Conservation (phyloP, 306 rosid genomes). For the Aeschynomene evenia region DNA sequence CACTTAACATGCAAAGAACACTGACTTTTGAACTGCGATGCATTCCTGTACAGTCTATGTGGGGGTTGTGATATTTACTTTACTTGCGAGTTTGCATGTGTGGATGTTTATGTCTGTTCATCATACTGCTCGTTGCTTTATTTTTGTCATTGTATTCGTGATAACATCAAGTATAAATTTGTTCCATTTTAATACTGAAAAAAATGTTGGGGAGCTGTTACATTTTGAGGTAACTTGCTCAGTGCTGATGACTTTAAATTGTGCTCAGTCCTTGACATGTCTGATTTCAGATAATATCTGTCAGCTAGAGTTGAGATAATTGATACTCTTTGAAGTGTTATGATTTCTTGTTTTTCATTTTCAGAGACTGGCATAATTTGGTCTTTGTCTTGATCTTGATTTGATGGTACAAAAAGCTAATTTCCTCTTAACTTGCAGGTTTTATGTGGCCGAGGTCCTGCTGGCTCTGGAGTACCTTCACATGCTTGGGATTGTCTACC, state of each 20-base stretch:
- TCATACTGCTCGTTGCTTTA: conserved; percentile 12
- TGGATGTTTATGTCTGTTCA: background rate
- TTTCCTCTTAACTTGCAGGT: conserved; percentile 60
- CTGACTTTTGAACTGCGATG: background rate
- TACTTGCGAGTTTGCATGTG: background rate
- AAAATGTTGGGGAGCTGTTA: background rate
- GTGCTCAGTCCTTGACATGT: conserved; percentile 7
- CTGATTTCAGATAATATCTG: background rate
- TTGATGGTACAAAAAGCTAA: conserved; percentile 15
- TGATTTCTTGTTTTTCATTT: background rate
- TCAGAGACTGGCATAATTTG: background rate
- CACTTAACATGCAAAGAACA: background rate
- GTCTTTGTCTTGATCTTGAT: background rate
- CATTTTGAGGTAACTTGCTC: conserved; percentile 10
- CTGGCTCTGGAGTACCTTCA: conserved; percentile 90
- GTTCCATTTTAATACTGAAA: conserved; percentile 7
- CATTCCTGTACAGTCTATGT: background rate
- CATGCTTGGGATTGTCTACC: conserved; percentile 99
- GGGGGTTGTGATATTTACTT: conserved; percentile 1
- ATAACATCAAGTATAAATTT: conserved; percentile 1
- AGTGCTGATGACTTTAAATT: background rate
- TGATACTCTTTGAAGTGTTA: background rate
- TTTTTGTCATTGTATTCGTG: conserved; percentile 1
- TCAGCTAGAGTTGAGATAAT: background rate
- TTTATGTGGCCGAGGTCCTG: conserved; percentile 93